Conservation (phyloP, 129 eudicot genomes). For the Rutidosis leptorrhynchoides region DNA sequence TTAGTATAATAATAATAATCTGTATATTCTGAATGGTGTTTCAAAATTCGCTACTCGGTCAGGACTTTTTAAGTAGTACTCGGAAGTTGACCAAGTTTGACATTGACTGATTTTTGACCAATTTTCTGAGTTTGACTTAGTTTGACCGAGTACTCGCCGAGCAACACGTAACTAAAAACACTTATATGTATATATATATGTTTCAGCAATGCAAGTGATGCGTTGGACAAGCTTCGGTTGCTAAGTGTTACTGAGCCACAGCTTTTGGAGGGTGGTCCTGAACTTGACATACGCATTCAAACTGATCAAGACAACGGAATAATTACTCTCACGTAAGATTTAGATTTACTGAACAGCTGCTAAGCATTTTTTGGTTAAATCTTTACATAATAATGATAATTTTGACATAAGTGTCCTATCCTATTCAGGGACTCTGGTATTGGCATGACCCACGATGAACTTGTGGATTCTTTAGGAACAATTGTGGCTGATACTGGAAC, state of each 20-base stretch:
- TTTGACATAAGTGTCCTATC: neutral
- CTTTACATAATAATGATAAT: neutral
- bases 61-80: too few species aligned
- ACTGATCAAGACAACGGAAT: constrained; percentile 85
- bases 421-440: constrained; percentile 90
- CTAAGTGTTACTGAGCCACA: constrained; percentile 79
- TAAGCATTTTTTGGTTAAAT: neutral
- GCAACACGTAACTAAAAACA: neutral
- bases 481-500: constrained; percentile 99
- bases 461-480: constrained; percentile 93
- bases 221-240: constrained; percentile 94
- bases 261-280: constrained; percentile 77
- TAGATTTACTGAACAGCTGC: too few species aligned
- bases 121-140: too few species aligned
- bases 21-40: neutral
- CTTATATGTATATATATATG: neutral
- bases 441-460: constrained; percentile 93
- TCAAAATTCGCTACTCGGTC: too few species aligned
- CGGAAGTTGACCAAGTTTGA: too few species aligned
- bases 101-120: too few species aligned
- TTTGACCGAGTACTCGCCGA: too few species aligned
- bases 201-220: constrained; percentile 97
- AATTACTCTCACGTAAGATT: constrained; percentile 71
- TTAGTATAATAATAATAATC: too few species aligned
- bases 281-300: constrained; percentile 89